Percentiles rank a stretch among this genome's conserved stretches.
Conservation (phyloP, 768 basidiomycete genomes). For the Naganishia randhawae region DNA sequence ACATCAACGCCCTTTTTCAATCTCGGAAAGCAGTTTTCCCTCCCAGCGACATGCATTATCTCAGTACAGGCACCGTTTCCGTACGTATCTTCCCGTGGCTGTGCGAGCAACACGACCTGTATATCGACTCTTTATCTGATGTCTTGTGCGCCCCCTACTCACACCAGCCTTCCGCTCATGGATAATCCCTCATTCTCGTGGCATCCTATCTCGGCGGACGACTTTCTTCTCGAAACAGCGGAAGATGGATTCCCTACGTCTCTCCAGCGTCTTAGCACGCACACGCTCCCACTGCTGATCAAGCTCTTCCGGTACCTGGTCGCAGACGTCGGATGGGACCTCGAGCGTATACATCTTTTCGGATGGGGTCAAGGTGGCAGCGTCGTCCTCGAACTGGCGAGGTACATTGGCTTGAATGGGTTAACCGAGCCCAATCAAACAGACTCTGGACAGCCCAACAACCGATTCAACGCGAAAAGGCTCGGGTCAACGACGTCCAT, state of each 20-base stretch:
- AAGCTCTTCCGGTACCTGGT: background rate
- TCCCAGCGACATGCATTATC: conserved; percentile 44
- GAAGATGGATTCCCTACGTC: background rate
- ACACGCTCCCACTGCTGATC: background rate
- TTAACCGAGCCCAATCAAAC: background rate
- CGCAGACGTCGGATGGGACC: conserved; percentile 31
- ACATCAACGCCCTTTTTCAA: conserved; percentile 41
- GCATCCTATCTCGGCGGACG: conserved; percentile 22
- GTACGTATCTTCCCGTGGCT: conserved; percentile 31
- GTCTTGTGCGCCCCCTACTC: background rate
- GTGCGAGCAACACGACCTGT: background rate
- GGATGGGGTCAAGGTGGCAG: conserved; percentile 49
- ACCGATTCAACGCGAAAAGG: conserved; percentile 14
- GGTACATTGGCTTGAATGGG: conserved; percentile 31
- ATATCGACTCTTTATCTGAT: background rate
- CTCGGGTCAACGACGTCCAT: conserved; percentile 39
- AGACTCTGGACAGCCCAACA: background rate
- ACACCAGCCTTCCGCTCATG: conserved; percentile 26
- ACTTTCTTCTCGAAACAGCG: conserved; percentile 19
- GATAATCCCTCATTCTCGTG: conserved; percentile 27
- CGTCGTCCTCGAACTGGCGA: conserved; percentile 40
- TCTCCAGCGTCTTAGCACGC: background rate
- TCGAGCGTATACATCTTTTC: conserved; percentile 44
- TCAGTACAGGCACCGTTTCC: conserved; percentile 42
- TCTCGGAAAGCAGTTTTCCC: conserved; percentile 39